phyloP scores from a whole-genome alignment of 177 flowering plant genomes.

The Tripterygium wilfordii region DNA sequence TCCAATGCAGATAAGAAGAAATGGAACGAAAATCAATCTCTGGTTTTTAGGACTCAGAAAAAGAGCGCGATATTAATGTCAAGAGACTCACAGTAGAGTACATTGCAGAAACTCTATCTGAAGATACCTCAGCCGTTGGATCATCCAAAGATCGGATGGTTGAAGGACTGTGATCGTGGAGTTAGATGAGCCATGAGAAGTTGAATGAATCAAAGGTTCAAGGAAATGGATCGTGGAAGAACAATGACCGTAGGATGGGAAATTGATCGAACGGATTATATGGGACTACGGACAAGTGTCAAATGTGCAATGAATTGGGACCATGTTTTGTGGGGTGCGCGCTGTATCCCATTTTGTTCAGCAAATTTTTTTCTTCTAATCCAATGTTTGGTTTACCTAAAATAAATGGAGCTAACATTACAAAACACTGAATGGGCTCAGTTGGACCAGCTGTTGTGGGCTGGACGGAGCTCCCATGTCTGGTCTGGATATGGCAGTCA shows the following conservation, averaged over 20 bases:
- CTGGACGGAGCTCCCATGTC: slow-evolving; percentile 1
- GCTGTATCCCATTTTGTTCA: no score
- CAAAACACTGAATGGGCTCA: no score
- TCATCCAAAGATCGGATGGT: slow-evolving; percentile 22
- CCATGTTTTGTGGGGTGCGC: slow-evolving; percentile 5
- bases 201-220: slow-evolving; percentile 34
- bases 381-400: no score
- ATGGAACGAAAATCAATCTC: no score
- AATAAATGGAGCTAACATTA: no score
- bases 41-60: slow-evolving; percentile 13
- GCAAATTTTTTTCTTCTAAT: no score
- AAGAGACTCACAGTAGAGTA: slow-evolving; percentile 1
- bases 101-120: not conserved
- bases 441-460: not conserved
- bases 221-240: slow-evolving; percentile 29
- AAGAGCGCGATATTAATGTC: slow-evolving; percentile 56
- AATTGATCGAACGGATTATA: slow-evolving; percentile 17
- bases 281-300: not conserved
- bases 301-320: slow-evolving; percentile 11
- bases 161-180: slow-evolving; percentile 26
- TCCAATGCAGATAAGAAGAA: not conserved
- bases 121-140: slow-evolving; percentile 23
- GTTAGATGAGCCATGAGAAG: slow-evolving; percentile 30
- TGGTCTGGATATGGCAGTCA: no score
- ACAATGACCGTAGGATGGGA: slow-evolving; percentile 15